Conservation (phyloP, 305 asterid species). For the Fraxinus paxiana region DNA sequence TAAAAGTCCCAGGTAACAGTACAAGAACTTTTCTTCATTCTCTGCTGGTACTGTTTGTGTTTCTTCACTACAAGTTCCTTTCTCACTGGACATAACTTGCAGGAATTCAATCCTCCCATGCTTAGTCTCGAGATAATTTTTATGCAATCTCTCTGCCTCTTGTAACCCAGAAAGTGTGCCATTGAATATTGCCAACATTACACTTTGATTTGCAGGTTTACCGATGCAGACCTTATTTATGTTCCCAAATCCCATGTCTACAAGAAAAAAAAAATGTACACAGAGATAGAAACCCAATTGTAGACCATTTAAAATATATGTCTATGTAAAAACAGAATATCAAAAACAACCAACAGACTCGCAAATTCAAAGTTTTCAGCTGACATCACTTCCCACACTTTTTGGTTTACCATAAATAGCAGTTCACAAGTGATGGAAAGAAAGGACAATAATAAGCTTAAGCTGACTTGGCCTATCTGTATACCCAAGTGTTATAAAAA, state of each 20-base stretch:
- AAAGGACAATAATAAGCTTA: background rate
- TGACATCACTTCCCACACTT: background rate
- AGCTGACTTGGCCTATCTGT: background rate
- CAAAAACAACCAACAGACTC: background rate
- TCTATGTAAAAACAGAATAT: background rate
- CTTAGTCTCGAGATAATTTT: slow-evolving; percentile 32
- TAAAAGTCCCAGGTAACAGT: slow-evolving; percentile 53
- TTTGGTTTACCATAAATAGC: background rate
- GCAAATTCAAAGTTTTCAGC: background rate
- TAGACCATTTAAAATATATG: background rate
- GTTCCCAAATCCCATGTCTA: slow-evolving; percentile 54
- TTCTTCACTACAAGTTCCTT: slow-evolving; percentile 19
- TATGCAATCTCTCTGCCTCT: slow-evolving; percentile 54
- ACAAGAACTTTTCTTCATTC: slow-evolving; percentile 33
- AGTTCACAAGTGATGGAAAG: background rate
- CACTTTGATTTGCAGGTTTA: slow-evolving; percentile 58
- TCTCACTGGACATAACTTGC: slow-evolving; percentile 23
- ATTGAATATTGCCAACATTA: slow-evolving; percentile 50
- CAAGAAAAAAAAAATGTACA: background rate
- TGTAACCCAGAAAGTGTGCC: slow-evolving; percentile 59
- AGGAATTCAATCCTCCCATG: slow-evolving; percentile 44
- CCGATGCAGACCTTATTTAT: slow-evolving; percentile 51
- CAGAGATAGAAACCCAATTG: background rate
- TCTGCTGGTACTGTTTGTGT: slow-evolving; percentile 21
- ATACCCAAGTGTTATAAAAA: background rate